A percentile compares a stretch with the other conserved stretches of the same genome.
phyloP scores from a whole-genome alignment of 129 eudicot genomes.

The Flaveria sonorensis region DNA sequence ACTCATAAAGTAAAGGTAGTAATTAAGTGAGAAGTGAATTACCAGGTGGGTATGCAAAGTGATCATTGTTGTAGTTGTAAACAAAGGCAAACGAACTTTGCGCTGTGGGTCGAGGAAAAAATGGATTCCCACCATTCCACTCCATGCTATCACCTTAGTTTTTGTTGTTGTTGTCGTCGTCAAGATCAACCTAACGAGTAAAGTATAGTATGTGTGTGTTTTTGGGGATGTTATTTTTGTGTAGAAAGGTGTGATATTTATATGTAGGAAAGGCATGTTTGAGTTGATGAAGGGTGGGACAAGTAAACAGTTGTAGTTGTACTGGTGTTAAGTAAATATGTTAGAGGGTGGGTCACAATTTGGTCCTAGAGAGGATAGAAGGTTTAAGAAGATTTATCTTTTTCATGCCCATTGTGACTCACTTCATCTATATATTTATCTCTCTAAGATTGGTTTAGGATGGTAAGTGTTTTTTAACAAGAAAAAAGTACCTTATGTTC shows the following conservation, averaged over 20 bases:
- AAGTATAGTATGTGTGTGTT: slow-evolving; percentile 4
- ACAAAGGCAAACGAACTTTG: slow-evolving; percentile 63
- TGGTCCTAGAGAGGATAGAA: slow-evolving; percentile 47
- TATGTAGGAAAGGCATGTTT: slow-evolving; percentile 29
- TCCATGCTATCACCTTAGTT: slow-evolving; percentile 45
- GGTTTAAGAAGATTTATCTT: slow-evolving; percentile 34
- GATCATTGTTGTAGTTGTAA: slow-evolving; percentile 64
- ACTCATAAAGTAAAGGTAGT: neutral
- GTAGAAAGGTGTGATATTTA: neutral
- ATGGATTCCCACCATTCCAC: slow-evolving; percentile 58
- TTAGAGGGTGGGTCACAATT: slow-evolving; percentile 36
- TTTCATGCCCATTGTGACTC: slow-evolving; percentile 34
- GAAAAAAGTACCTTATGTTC: no score
- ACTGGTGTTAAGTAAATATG: slow-evolving; percentile 28
- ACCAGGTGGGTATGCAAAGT: slow-evolving; percentile 41
- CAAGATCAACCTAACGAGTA: neutral
- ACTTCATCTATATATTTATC: neutral
- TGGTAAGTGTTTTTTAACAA: neutral
- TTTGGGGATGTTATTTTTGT: slow-evolving; percentile 17
- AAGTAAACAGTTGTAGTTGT: slow-evolving; percentile 40
- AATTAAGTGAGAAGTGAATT: neutral
- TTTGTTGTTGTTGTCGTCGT: neutral
- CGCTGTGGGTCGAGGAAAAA: slow-evolving; percentile 49
- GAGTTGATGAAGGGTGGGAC: slow-evolving; percentile 37
- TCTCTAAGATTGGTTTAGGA: neutral